Evolutionary conservation across 352 stramenopile genomes (phyloP).

Genomic region (Halophytophthora batemanensis): DNA sequence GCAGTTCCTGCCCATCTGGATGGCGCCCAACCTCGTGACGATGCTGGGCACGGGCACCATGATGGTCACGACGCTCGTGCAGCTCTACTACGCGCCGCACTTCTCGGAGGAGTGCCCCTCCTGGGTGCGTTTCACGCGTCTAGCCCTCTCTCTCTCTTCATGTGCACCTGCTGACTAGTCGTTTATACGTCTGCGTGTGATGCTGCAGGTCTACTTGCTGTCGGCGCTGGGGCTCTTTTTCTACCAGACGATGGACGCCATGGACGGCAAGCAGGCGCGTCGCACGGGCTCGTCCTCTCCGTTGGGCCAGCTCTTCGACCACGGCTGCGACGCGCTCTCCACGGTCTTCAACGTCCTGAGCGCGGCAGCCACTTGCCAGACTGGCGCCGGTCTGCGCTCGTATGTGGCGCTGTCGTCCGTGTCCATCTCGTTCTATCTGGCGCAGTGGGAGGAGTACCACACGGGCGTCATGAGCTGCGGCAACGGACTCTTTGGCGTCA

Average conservation of each 20-base stretch:
- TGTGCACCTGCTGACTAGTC: not conserved
- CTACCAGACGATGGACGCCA: slow-evolving; percentile 98
- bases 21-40: slow-evolving; percentile 90
- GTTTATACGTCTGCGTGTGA: slow-evolving; percentile 2
- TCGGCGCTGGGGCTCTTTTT: slow-evolving; percentile 79
- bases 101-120: slow-evolving; percentile 56
- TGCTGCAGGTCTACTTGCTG: slow-evolving; percentile 55
- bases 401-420: slow-evolving; percentile 73
- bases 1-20: slow-evolving; percentile 81
- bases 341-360: slow-evolving; percentile 81
- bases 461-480: slow-evolving; percentile 88
- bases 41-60: slow-evolving; percentile 83
- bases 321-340: slow-evolving; percentile 90
- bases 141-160: not conserved
- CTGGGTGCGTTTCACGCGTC: slow-evolving; percentile 36
- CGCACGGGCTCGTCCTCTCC: slow-evolving; percentile 92
- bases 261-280: slow-evolving; percentile 98
- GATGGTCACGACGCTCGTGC: slow-evolving; percentile 72
- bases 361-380: slow-evolving; percentile 59
- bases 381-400: slow-evolving; percentile 37
- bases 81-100: slow-evolving; percentile 73
- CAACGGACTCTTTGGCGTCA: slow-evolving; percentile 82
- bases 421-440: slow-evolving; percentile 81
- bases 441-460: slow-evolving; percentile 89
- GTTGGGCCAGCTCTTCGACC: slow-evolving; percentile 98